Evolutionary conservation across 192 early-diverging fungal species (phyloP), one percentile per base, ranked within the genome.

Genomic region (Coemansia sp.): DNA sequence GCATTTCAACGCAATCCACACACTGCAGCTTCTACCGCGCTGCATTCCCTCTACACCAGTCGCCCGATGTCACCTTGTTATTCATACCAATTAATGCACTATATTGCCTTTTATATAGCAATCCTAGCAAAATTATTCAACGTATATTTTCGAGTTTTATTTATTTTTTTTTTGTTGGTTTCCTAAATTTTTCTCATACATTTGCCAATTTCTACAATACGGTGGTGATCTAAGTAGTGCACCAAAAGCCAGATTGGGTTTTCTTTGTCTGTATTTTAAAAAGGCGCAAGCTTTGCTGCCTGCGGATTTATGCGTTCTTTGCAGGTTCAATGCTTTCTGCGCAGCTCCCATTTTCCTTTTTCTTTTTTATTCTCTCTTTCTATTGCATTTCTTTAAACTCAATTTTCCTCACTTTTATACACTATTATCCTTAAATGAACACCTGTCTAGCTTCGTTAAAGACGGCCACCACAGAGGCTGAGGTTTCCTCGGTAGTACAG

Each of bases 391-490:
- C 40, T 6, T 3, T 42, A 42, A 42, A 42, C 6, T 22, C 17
- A 18, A 6, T 42, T 23, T 4, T 38, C 36, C 36, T 38, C 40
- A 42, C n/a, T 28, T 32, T 3, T 6, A 26, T 32, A n/a, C 28
- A 47, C 30, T 8, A 32, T 32, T 50, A 9, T 42, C 19, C 26
- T 25, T 36, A 19, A 57, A 65, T 65, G 62, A 55, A 65, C 5
- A 30, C 19, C 23, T 47, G 51, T 42, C 35, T 57, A 23, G 30
- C 47, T 37, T 24, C 37, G 30, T 55, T 65, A 2, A 47, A 43
- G 3, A 40, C 42, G 1, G 62, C 50, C 18, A 8, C 55, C 13
- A 37, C 33, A 9, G 32, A 47, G 9, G 49, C 50, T 1, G 54
- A 53, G 14, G 27, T 49, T 3, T 17, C 43, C 24, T 26, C 40